A percentile compares a stretch with the other conserved stretches of the same genome.
Evolutionary conservation across 805 yeast genomes (phyloP).

Genomic region (Huiozyma sinensis): DNA sequence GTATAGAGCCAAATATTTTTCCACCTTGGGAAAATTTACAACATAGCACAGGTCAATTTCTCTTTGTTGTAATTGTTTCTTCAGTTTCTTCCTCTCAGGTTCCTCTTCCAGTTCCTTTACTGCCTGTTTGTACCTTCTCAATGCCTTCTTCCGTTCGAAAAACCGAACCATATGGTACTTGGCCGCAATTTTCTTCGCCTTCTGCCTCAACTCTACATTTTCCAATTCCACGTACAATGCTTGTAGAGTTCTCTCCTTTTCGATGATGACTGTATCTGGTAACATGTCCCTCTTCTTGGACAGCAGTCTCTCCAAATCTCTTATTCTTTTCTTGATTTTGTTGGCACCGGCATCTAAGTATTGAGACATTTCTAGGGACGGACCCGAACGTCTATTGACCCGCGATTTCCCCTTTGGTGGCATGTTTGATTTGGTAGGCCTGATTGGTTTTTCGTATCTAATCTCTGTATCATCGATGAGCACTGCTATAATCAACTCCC

Average conservation of each 20-base stretch:
- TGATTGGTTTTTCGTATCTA: no score
- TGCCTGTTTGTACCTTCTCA: constrained; percentile 49
- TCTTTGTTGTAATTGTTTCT: constrained; percentile 35
- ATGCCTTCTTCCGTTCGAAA: constrained; percentile 80
- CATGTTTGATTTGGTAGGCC: not conserved
- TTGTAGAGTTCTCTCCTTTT: constrained; percentile 65
- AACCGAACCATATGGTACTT: constrained; percentile 91
- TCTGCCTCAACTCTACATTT: constrained; percentile 34
- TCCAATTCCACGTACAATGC: constrained; percentile 52
- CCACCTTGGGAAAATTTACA: constrained; percentile 64
- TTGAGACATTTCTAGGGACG: constrained; percentile 29
- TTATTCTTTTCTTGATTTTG: constrained; percentile 70
- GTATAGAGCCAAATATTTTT: constrained; percentile 71
- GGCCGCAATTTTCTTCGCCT: constrained; percentile 44
- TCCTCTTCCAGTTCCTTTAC: constrained; percentile 24
- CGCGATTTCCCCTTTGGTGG: constrained; percentile 5
- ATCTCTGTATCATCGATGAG: not conserved
- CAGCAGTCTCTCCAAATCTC: constrained; percentile 73
- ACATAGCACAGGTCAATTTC: constrained; percentile 68
- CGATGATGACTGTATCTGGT: constrained; percentile 53
- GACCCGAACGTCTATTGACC: constrained; percentile 6
- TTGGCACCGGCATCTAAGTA: constrained; percentile 33
- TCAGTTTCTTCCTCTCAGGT: constrained; percentile 13
- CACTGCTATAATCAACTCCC: not conserved
- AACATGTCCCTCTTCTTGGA: constrained; percentile 40